Conservation (phyloP, 345 rosid genomes). For the Tarenaya hassleriana region DNA sequence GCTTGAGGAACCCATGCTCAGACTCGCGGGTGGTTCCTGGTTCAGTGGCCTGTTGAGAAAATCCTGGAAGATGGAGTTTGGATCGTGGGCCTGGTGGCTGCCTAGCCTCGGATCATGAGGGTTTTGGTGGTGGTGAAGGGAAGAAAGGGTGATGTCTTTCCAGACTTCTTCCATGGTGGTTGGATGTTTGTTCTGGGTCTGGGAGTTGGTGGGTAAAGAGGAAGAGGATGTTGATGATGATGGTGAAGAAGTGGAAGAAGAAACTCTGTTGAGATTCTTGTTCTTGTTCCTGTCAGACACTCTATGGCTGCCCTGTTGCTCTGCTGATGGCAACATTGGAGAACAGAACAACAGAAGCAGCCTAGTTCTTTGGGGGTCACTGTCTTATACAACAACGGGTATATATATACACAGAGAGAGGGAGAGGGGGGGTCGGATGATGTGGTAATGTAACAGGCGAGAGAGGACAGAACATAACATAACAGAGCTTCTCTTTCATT, state of each 20-base stretch:
- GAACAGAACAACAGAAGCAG: slow-evolving; percentile 13
- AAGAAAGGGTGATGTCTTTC: slow-evolving; percentile 60
- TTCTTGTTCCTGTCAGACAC: slow-evolving; percentile 24
- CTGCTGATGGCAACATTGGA: slow-evolving; percentile 26
- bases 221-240: too few species aligned
- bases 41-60: slow-evolving; percentile 43
- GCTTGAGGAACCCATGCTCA: slow-evolving; percentile 20
- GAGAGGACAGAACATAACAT: too few species aligned
- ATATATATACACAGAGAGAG: slow-evolving; percentile 5
- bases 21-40: slow-evolving; percentile 32
- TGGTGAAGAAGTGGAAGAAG: too few species aligned
- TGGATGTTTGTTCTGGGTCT: slow-evolving; percentile 13
- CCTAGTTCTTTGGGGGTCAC: slow-evolving; percentile 18
- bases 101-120: slow-evolving; percentile 22
- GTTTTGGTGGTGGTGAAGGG: slow-evolving; percentile 29
- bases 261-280: not conserved
- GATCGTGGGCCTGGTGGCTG: slow-evolving; percentile 18
- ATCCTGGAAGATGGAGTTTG: slow-evolving; percentile 54
- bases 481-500: too few species aligned
- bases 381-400: slow-evolving; percentile 26
- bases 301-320: slow-evolving; percentile 24
- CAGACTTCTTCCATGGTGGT: slow-evolving; percentile 76
- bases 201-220: slow-evolving; percentile 9
- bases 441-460: too few species aligned
- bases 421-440: too few species aligned